Conservation (phyloP, 2,329 filamentous ascomycete species). For the Pyricularia pennisetigena region DNA sequence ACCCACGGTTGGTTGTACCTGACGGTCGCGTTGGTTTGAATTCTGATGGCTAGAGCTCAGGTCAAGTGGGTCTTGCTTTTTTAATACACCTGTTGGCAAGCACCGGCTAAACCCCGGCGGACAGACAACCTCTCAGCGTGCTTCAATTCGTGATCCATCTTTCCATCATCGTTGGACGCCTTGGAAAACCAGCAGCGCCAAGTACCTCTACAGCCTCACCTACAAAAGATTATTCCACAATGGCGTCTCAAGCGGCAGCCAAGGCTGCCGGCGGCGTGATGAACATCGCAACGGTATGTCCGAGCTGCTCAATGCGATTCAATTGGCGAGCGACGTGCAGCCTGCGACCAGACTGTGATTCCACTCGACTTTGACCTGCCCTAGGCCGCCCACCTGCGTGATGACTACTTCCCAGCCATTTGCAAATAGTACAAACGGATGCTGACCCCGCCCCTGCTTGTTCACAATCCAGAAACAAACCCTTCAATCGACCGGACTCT, state of each 20-base stretch:
- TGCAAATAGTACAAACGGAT: not conserved
- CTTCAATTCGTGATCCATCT: slow-evolving; percentile 1
- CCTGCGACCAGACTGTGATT: not conserved
- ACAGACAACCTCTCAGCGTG: not conserved
- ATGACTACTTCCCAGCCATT: not conserved
- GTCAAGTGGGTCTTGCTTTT: not conserved
- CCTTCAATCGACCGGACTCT: slow-evolving; percentile 79
- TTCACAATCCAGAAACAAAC: slow-evolving; percentile 75
- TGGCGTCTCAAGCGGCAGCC: slow-evolving; percentile 52
- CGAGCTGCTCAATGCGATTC: not conserved
- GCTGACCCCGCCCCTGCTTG: not conserved
- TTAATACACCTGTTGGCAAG: not conserved
- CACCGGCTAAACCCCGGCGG: not conserved
- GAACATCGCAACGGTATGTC: slow-evolving; percentile 47
- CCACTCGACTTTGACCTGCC: not conserved
- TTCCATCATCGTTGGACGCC: not conserved
- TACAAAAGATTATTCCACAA: slow-evolving; percentile 21
- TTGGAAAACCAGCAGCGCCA: not conserved
- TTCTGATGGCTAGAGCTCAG: not conserved
- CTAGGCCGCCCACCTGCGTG: not conserved
- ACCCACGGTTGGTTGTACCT: not conserved
- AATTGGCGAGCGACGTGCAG: slow-evolving; percentile 9
- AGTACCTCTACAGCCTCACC: not conserved
- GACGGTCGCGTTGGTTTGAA: not conserved
- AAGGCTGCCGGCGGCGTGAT: slow-evolving; percentile 46